These are phyloP conservation scores for Tripidium arundinaceum DNA, from an alignment of 202 grass and related monocot genomes.

Conservation along the genomic window DNA sequence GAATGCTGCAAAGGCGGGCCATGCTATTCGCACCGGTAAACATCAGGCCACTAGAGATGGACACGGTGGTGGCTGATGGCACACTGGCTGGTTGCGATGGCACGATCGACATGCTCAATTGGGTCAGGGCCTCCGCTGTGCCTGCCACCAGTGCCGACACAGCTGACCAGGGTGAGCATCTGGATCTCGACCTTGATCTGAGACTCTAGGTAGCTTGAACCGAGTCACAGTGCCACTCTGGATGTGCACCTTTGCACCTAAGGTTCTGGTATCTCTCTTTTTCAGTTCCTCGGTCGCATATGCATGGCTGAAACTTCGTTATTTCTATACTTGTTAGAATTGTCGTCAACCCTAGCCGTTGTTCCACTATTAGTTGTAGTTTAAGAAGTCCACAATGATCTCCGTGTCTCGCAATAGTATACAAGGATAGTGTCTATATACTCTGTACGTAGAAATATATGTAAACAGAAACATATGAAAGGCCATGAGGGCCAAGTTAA, in stretches of 20 bases:
- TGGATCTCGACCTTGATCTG: not conserved
- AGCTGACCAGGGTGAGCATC: not conserved
- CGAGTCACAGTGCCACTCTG: not conserved
- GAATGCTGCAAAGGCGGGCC: not conserved
- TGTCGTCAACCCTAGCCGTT: too few species aligned
- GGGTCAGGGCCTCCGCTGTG: not conserved
- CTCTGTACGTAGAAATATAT: too few species aligned
- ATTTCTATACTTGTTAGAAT: too few species aligned
- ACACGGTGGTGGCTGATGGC: not conserved
- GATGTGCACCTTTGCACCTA: not conserved
- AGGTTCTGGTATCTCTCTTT: not conserved
- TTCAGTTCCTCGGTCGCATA: not conserved
- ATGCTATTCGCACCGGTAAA: not conserved
- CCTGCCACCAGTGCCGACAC: not conserved
- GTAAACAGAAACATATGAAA: too few species aligned
- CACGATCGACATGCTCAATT: not conserved
- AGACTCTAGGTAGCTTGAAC: not conserved
- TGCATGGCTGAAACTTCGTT: not conserved
- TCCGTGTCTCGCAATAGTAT: not conserved
- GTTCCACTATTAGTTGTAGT: too few species aligned
- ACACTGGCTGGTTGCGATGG: not conserved
- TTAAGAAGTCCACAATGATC: too few species aligned
- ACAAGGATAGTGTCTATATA: too few species aligned
- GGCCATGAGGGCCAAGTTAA: too few species aligned
- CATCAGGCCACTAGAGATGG: not conserved